phyloP scores from a whole-genome alignment of 2,329 filamentous ascomycete genomes.

The Coniochaeta sp. region DNA sequence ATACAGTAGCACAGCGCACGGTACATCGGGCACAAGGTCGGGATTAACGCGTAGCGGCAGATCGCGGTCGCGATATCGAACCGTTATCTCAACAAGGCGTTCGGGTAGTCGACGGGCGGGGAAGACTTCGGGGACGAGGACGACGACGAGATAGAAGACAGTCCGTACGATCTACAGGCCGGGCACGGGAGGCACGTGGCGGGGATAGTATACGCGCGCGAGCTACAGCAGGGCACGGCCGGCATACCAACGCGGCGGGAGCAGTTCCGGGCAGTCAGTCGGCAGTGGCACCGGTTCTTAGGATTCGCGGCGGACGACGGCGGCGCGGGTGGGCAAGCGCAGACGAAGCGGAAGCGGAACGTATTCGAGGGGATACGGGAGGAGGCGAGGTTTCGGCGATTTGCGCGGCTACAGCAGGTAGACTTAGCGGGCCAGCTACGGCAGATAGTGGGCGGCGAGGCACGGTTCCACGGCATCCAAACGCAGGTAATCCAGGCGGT shows the following conservation, averaged over 20 bases:
- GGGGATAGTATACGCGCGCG: constrained; percentile 9
- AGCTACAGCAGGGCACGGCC: constrained; percentile 3
- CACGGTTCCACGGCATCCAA: constrained; percentile 6
- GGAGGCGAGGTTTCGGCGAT: too few species aligned
- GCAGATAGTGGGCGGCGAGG: constrained; percentile 7
- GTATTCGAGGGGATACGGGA: neutral
- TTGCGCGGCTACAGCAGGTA: too few species aligned
- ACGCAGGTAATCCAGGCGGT: constrained; percentile 8
- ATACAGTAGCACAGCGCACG: constrained; percentile 4
- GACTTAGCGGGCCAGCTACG: neutral
- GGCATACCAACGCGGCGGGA: constrained; percentile 4
- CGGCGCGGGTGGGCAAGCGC: neutral
- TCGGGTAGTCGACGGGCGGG: neutral
- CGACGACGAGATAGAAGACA: neutral
- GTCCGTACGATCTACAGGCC: constrained; percentile 7
- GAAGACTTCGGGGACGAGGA: neutral
- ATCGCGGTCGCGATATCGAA: constrained; percentile 6
- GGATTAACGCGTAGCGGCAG: constrained; percentile 5
- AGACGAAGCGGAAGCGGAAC: neutral
- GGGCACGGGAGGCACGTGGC: constrained; percentile 7
- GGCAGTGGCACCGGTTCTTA: constrained; percentile 10
- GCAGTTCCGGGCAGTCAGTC: constrained; percentile 9
- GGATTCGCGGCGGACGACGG: constrained; percentile 5
- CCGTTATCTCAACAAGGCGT: constrained; percentile 6
- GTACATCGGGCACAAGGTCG: constrained; percentile 6